Evolutionary conservation across 2,329 filamentous ascomycete genomes (phyloP), one percentile per base, ranked within the genome.

Genomic region (Coleophoma eucalyptorum): DNA sequence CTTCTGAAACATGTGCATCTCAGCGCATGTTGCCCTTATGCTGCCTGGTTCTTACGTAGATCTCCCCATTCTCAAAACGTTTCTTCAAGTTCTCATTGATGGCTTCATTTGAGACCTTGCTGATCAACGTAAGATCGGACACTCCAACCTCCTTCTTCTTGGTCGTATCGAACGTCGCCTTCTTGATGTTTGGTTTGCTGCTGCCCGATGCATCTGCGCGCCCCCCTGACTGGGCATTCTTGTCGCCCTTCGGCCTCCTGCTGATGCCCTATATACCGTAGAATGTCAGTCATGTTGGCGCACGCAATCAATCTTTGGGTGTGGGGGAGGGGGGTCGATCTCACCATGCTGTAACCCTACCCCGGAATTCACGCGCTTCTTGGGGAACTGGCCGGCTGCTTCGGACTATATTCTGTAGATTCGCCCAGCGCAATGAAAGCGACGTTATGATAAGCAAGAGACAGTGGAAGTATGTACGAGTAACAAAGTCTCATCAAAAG

Each of bases 131-230:
- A 68, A 99, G 80, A 78, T 99, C 94, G 50, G 94, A 97, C 49
- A 99, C 94, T 59, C 94, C 94, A 62, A 99, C 94, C 72, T 99
- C 92, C 81, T 96, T 97, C 85, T 97, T 99, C 81, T 97, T 97
- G 59, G 86, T 89, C 54, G 85, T 90, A 70, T 99, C 94, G 73
- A 95, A 99, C 55, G 89, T 90, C 57, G 94, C 94, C 76, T 97
- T 97, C 74, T 92, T 93, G 61, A 96, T 90, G 72, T 89, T 90
- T 56, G 84, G 63, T 51, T 66, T 65, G 34, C 60, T 55, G 37
- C 56, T 58, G 32, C 56, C 55, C 16, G 54, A 54, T 12, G 54
- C 55, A 18, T 53, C 58, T 37, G 50, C 54, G 40, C 58, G 55
- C 41, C 57, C 60, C 40, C 55, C 57, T 50, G 55, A 51, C 35